Percentiles rank a stretch among this genome's conserved stretches.
Evolutionary conservation across 257 asterid species (phyloP).

Genomic region (Coffea eugenioides): DNA sequence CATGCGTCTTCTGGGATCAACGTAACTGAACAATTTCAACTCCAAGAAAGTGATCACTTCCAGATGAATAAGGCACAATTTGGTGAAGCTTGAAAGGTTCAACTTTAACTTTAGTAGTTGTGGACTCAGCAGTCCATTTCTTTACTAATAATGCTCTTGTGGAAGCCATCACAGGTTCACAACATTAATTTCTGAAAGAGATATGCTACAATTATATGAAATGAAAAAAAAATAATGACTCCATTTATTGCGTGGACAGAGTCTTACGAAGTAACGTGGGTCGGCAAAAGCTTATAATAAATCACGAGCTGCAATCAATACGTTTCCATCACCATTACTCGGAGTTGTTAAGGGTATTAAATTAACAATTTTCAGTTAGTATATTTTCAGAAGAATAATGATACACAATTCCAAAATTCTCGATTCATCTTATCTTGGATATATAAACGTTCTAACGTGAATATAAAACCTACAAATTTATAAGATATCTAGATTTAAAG

Average conservation of each 20-base stretch:
- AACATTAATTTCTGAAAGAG: background rate
- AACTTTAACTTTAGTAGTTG: background rate
- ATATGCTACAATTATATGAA: too few relatives aligned
- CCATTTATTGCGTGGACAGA: background rate
- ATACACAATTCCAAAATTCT: too few relatives aligned
- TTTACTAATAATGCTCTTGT: too few relatives aligned
- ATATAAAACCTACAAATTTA: too few relatives aligned
- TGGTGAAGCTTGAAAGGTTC: background rate
- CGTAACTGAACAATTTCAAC: background rate
- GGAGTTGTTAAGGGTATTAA: background rate
- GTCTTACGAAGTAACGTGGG: background rate
- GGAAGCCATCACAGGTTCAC: background rate
- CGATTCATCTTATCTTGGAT: too few relatives aligned
- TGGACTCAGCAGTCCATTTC: background rate
- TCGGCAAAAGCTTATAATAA: background rate
- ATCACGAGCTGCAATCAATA: background rate
- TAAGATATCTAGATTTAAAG: too few relatives aligned
- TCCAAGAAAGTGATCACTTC: background rate
- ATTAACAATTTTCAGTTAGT: background rate
- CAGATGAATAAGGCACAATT: background rate
- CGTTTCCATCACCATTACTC: background rate
- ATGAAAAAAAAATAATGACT: background rate
- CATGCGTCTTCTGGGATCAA: background rate
- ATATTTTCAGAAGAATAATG: too few relatives aligned
- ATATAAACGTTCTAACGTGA: too few relatives aligned